Evolutionary conservation across 1,139 yeast genomes (phyloP), one percentile per base, ranked within the genome.

Genomic region (Kodamaea ohmeri): DNA sequence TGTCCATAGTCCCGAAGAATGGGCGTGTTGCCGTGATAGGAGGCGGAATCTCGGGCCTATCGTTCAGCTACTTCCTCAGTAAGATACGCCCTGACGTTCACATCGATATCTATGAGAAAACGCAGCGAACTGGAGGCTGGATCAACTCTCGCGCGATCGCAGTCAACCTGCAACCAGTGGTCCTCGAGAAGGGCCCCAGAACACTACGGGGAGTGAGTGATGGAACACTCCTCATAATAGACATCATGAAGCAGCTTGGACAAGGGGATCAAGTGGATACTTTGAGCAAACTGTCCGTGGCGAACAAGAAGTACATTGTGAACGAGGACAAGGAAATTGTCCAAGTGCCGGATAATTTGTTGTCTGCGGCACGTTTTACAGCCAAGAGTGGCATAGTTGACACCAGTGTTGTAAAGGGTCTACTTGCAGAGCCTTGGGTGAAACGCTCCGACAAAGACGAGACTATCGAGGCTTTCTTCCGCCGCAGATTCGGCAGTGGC

Each of bases 21-120:
- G 37, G 74, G 77, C 60, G 51, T 21, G 78, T 83, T 2, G 88
- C 80, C 1, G 82, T 90, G 1, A 56, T 88, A 2, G 98, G 98
- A 0, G 85, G 86, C 0, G 98, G 98, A 0, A 74, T 90, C 2
- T 83, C 96, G 1, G 97, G 97, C 0, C 67, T 92, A 3, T 67
- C 92, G 2, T 80, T 78, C 50, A 83, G 94, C 0, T 89, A 85
- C 58, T 85, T 85, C 50, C 66, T 90, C 15, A 67, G 74, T 27
- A 75, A 73, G 43, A 56, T 86, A 11, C 69, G 96, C 36, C 92
- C 92, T 0, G 96, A 88, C 55, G 50, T 87, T 15, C 60, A 63
- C 7, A 72, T 92, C 37, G 76, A 77, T 1, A 56, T 92, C 0
- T 74, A 72, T 43, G 97, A 92, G 49, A 58, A 71, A 17, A 47